phyloP scores from a whole-genome alignment of 805 yeast species.

The Lachancea cidri region DNA sequence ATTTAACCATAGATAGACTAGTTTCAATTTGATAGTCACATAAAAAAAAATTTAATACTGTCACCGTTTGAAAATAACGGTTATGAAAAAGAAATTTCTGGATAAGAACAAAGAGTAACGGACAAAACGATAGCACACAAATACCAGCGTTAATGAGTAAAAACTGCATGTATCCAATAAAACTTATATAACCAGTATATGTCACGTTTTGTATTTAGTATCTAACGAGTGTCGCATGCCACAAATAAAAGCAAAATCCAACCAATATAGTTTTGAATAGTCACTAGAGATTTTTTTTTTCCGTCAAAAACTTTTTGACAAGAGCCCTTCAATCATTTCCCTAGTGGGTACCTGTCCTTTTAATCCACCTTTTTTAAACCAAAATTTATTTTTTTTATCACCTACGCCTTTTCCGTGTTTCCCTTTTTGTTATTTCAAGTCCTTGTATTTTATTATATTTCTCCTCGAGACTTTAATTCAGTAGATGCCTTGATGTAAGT shows the following conservation, averaged over 20 bases:
- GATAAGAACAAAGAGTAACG: background rate
- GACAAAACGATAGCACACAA: no score
- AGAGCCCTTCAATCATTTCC: background rate
- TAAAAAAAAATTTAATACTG: no score
- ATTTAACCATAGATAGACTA: no score
- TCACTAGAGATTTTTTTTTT: background rate
- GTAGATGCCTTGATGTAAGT: slow-evolving; percentile 5
- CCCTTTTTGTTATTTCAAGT: no score
- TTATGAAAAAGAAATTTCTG: no score
- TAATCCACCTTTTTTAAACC: background rate
- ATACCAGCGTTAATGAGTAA: no score
- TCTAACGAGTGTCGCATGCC: background rate
- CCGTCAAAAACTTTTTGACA: background rate
- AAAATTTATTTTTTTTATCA: background rate
- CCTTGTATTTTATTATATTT: no score
- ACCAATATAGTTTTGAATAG: background rate
- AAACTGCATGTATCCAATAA: background rate
- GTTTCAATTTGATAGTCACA: no score
- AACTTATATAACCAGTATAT: background rate
- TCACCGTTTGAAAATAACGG: no score
- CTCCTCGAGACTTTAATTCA: no score
- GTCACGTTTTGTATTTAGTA: background rate
- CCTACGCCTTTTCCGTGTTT: background rate
- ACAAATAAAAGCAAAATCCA: background rate
- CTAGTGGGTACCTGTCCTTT: background rate